Evolutionary conservation across 768 basidiomycete species (phyloP).

Genomic region (Auriscalpium vulgare): DNA sequence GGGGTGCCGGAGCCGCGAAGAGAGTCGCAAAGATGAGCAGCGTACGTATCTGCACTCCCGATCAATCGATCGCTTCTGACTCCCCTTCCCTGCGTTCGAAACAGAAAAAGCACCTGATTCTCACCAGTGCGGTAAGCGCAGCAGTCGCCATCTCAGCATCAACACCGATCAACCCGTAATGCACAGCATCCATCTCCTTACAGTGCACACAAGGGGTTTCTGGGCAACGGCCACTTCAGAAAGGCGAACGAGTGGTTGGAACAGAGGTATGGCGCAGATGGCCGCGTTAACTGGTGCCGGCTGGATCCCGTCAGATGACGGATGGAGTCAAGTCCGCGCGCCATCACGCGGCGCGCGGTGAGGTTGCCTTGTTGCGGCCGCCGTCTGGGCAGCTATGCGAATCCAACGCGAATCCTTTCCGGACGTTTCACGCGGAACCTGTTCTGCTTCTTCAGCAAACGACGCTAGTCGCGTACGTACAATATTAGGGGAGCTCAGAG

Average conservation of each 20-base stretch:
- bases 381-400: too few relatives aligned
- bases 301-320: slow-evolving; percentile 24
- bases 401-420: too few relatives aligned
- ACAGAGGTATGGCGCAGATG: slow-evolving; percentile 64
- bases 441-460: too few relatives aligned
- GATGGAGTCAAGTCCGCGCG: background rate
- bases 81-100: background rate
- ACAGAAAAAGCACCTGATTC: slow-evolving; percentile 73
- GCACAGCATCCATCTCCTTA: slow-evolving; percentile 77
- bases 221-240: slow-evolving; percentile 86
- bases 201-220: slow-evolving; percentile 71
- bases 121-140: slow-evolving; percentile 61
- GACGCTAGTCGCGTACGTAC: background rate
- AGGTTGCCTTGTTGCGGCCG: too few relatives aligned
- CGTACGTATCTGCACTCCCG: slow-evolving; percentile 32
- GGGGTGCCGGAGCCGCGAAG: slow-evolving; percentile 85
- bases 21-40: slow-evolving; percentile 69
- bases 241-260: slow-evolving; percentile 84
- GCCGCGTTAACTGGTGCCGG: slow-evolving; percentile 67
- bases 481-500: too few relatives aligned
- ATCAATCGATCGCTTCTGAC: background rate
- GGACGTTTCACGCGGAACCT: too few relatives aligned
- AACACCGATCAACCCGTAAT: background rate
- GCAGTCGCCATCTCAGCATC: background rate
- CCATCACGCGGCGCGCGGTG: background rate